Base-by-base conservation (phyloP, 768 basidiomycete genomes). In the Obba rivulosa region DNA sequence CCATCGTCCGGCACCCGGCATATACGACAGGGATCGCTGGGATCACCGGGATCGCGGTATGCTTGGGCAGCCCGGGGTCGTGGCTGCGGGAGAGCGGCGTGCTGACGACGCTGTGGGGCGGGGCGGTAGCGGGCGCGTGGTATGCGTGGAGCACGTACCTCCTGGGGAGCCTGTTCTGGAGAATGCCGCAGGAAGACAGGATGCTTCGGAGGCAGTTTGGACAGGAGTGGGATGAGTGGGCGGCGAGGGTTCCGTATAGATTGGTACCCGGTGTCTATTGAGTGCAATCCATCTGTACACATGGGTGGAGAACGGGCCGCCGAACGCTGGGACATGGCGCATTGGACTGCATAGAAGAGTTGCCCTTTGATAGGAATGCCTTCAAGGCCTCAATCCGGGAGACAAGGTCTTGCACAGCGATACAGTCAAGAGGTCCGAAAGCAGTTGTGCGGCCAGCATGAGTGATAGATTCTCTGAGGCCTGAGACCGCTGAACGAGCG, bases 81-180 rank as follows among this genome's bases (percentile, higher is more conserved):
- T 59, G 53, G 57, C 14, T 48, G 43, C 21, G 17, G 25, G 57
- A 58, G 41, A 46, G 51, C 36, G 49, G 46, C 3, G 41, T 55
- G 11, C 11, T 55, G 22, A 11, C 24, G 2, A 51, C 50, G 8
- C 20, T 13, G 23, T 7, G 45, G 21, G 58, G 57, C 14, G 36
- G 48, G 34, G 16, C 21, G 13, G 43, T 49, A 25, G 49, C 40
- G 28, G 5, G 13, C 13, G 5, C 28, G 7, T 31, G 28, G 28
- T 31, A 13, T 5, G 13, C 28, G 5, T 31, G 28, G 28, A 31
- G 13, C 28, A 13, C 13, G 13, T 31, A 31, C 28, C 28, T 31
- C 5, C 5, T 31, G 7, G 28, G 21, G 38, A 16, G 21, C 8
- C 7, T 17, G 8, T 17, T 17, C 8, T 7, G 13, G 7, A 31